Evolutionary conservation across 495 filamentous ascomycete genomes (phyloP).

Genomic region (Collariella sp.): DNA sequence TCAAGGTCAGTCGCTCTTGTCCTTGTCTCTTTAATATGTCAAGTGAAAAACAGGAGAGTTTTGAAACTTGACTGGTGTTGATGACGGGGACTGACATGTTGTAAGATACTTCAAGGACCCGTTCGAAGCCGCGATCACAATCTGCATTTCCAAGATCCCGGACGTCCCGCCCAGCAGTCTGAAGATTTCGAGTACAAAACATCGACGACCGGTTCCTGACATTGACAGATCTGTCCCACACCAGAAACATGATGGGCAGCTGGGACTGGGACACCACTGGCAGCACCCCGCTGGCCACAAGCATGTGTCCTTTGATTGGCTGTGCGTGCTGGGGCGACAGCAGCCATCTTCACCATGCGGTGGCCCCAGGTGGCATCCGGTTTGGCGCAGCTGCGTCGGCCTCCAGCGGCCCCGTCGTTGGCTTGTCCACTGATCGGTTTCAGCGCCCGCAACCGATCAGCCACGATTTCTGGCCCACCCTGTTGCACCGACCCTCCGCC

Average conservation of each 20-base stretch:
- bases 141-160: too few relatives aligned
- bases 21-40: too few relatives aligned
- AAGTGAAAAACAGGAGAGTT: too few relatives aligned
- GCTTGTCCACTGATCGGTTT: constrained; percentile 24
- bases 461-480: constrained; percentile 18
- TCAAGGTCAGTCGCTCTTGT: too few relatives aligned
- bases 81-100: too few relatives aligned
- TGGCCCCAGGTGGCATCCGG: constrained; percentile 3
- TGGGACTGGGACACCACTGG: too few relatives aligned
- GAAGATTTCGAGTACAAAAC: too few relatives aligned
- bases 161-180: too few relatives aligned
- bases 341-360: constrained; percentile 8
- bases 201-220: too few relatives aligned
- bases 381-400: constrained; percentile 18
- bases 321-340: constrained; percentile 4
- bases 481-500: constrained; percentile 10
- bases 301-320: constrained; percentile 14
- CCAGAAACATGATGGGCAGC: neutral
- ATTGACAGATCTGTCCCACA: neutral
- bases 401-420: constrained; percentile 14
- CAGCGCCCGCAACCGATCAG: neutral
- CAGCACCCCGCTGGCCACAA: neutral
- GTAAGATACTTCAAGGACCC: too few relatives aligned
- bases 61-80: too few relatives aligned
- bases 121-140: too few relatives aligned